phyloP scores from a whole-genome alignment of 2,329 filamentous ascomycete species.

The Phyllosticta ampelicida region DNA sequence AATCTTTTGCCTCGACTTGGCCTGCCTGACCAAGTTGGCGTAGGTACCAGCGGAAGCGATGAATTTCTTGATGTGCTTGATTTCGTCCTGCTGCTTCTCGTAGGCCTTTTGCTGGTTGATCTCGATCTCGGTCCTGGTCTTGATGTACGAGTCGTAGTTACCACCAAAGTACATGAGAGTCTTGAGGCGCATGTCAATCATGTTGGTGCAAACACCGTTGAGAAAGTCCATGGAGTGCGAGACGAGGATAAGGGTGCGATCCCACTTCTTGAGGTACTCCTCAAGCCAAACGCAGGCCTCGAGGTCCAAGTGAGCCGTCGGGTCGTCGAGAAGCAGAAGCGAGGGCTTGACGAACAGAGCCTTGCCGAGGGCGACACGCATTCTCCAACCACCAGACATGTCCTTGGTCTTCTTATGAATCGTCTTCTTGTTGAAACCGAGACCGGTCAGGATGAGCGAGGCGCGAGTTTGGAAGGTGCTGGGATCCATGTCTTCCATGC shows the following conservation, averaged over 20 bases:
- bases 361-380: slow-evolving; percentile 96
- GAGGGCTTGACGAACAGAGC: slow-evolving; percentile 98
- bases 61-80: slow-evolving; percentile 99
- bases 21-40: slow-evolving; percentile 96
- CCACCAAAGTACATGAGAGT: slow-evolving; percentile 95
- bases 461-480: slow-evolving; percentile 94
- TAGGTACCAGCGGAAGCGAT: slow-evolving; percentile 99
- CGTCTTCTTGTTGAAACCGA: slow-evolving; percentile 96
- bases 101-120: slow-evolving; percentile 99
- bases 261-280: slow-evolving; percentile 99
- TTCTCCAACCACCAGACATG: slow-evolving; percentile 99
- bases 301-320: slow-evolving; percentile 96
- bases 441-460: slow-evolving; percentile 92
- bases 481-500: slow-evolving; percentile 98
- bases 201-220: slow-evolving; percentile 95
- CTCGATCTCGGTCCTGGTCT: slow-evolving; percentile 90
- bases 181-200: slow-evolving; percentile 95
- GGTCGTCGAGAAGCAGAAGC: slow-evolving; percentile 90
- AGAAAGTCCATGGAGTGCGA: slow-evolving; percentile 99
- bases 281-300: slow-evolving; percentile 99
- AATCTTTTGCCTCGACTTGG: slow-evolving; percentile 99
- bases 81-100: slow-evolving; percentile 98
- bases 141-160: slow-evolving; percentile 96
- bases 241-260: slow-evolving; percentile 88
- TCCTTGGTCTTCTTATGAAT: slow-evolving; percentile 99